Base-by-base conservation (phyloP, 495 filamentous ascomycete species). In the Lepidopterella palustris region DNA sequence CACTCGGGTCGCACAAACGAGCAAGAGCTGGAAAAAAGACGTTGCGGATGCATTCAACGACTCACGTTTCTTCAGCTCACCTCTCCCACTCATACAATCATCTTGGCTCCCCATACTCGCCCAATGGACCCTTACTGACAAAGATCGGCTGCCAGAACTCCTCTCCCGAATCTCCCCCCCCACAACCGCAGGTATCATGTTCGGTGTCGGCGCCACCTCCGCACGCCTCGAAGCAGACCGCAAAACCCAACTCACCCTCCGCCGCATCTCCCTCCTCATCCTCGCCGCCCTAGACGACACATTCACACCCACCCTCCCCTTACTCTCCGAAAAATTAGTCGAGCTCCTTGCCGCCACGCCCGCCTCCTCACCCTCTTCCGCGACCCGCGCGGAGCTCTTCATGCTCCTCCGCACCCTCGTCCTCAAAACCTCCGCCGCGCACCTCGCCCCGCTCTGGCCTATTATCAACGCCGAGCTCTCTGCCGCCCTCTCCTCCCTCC, bases 161-260 rank as follows among this genome's bases (percentile, higher is more conserved):
- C 71, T 97, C 13, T 77, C 80, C 39, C 84, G 90, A 25, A 78
- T 97, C 32, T 84, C 88, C 5, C 80, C 91, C 2, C 93, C 93
- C 8, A 90, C 90, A 15, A 88, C 93, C n/a, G 95, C 93, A 0
- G 95, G 93, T 15, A 95, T 97, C 56, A 90, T 99, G 71, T 99
- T 99, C 62, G 93, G 93, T 23, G 93, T 99, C 4, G 93, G 93
- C 52, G 95, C 93, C 5, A 92, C 88, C 31, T 92, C 92, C 23
- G 93, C 93, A n/a, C 80, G 93, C 59, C 77, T 90, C 45, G 93
- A 99, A 75, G 90, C 93, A 8, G 93, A 99, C 72, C 87, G 91
- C 52, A 93, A 87, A 71, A 88, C 91, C 6, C 92, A 97, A 68
- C 82, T 96, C 32, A 96, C 91, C 69, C 83, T 99, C 11, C 87